Percentiles rank a stretch among this genome's conserved stretches.
These are phyloP conservation scores for Aspergillus tamarii DNA, from an alignment of 2,329 filamentous ascomycete species.

Conservation along the genomic window DNA sequence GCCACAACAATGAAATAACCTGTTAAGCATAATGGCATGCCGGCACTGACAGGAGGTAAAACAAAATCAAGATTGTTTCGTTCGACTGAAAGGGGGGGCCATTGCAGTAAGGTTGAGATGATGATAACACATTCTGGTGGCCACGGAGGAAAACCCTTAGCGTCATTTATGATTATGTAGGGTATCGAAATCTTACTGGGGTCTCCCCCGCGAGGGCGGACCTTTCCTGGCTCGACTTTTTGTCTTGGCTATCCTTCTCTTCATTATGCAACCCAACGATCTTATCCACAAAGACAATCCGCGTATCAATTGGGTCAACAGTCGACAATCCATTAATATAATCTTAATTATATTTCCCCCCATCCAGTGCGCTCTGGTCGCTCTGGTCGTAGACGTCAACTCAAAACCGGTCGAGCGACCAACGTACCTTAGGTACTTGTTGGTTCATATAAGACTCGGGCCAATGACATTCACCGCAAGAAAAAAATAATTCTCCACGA, in stretches of 20 bases:
- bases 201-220: constrained; percentile 18
- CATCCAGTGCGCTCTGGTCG: background rate
- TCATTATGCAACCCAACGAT: constrained; percentile 4
- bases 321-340: no score
- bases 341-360: background rate
- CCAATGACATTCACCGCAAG: constrained; percentile 16
- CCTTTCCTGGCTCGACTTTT: constrained; percentile 9
- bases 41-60: background rate
- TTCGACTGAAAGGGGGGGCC: background rate
- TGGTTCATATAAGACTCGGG: constrained; percentile 10
- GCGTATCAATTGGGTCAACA: background rate
- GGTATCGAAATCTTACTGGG: constrained; percentile 2
- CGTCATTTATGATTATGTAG: constrained; percentile 9
- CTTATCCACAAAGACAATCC: background rate
- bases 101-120: constrained; percentile 8
- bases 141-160: constrained; percentile 14
- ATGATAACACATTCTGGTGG: constrained; percentile 15
- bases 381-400: background rate
- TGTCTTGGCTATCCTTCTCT: constrained; percentile 12
- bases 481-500: constrained; percentile 12
- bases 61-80: background rate
- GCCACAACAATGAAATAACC: background rate
- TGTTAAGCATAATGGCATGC: background rate
- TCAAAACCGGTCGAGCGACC: constrained; percentile 6
- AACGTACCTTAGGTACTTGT: constrained; percentile 18